Evolutionary conservation across 1,284 basidiomycete genomes (phyloP), one percentile per base, ranked within the genome.

Genomic region (Ceratobasidium sp.): DNA sequence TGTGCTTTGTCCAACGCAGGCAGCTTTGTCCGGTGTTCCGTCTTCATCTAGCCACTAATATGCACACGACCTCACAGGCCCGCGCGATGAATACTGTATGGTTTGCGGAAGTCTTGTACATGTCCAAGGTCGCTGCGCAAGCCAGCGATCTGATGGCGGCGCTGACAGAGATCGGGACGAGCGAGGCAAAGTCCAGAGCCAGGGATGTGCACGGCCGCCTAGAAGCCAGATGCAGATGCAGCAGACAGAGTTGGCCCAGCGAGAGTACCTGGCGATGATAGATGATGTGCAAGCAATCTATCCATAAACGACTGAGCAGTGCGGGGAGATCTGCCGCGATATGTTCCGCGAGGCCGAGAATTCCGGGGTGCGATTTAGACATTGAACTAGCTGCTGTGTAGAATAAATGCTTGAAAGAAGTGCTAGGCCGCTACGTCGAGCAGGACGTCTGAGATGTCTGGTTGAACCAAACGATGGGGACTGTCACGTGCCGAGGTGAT

Each of bases 241-340:
- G 48, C 4, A 28, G 6, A 50, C 36, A 39, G 48, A 28, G 18
- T 12, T 46, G 16, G 18, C 58, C 23, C 9, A 41, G 39, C 26
- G 30, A 41, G 39, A 28, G 32, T 30, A 26, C 43, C n/a, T 46
- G 9, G n/a, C 39, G 8, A 18, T 46, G n/a, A 12, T 12, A 45
- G 48, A 50, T 50, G 48, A 50, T 50, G 48, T 6, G 4, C 23
- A 21, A 41, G 39, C 45, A 60, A 60, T 60, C 32, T 60, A 60
- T 60, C 58, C 58, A 60, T 60, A 60, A 60, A 60, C 39, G 58
- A 39, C 34, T 26, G 41, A 23, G 41, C 23, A 45, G 36, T 45
- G 41, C 58, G 23, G 39, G 48, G 36, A 36, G 58, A 43, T 60
- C 57, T 58, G 21, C 57, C 43, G 16, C 43, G 43, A n/a, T 45